phyloP scores from a whole-genome alignment of 2,329 filamentous ascomycete species.

The Exophiala dermatitidis region DNA sequence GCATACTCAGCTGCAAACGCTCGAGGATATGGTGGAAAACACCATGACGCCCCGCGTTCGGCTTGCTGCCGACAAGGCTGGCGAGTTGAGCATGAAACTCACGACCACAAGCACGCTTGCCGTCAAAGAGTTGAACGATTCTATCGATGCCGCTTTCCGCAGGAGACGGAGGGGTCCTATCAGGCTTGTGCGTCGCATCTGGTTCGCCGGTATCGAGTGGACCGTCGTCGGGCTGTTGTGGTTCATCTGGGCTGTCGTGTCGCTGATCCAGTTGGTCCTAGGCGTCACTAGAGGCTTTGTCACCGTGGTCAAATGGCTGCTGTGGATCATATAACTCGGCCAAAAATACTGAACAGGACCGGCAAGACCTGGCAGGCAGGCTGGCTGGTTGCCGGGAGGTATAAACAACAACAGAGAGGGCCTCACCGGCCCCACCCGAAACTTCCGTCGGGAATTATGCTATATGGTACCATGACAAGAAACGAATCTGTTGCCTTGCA shows the following conservation, averaged over 20 bases:
- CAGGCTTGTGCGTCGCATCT: slow-evolving; percentile 65
- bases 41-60: slow-evolving; percentile 55
- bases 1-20: slow-evolving; percentile 37
- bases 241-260: slow-evolving; percentile 87
- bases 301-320: slow-evolving; percentile 64
- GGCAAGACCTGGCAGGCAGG: too few species aligned
- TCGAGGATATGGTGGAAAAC: slow-evolving; percentile 43
- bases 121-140: slow-evolving; percentile 72
- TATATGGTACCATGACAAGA: too few species aligned
- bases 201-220: slow-evolving; percentile 84
- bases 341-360: too few species aligned
- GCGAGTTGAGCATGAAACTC: slow-evolving; percentile 68
- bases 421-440: too few species aligned
- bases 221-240: slow-evolving; percentile 81
- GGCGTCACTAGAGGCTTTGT: slow-evolving; percentile 56
- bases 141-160: slow-evolving; percentile 61
- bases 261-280: slow-evolving; percentile 60
- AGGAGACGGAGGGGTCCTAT: slow-evolving; percentile 61
- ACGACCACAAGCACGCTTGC: slow-evolving; percentile 69
- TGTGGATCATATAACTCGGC: slow-evolving; percentile 54
- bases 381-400: too few species aligned
- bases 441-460: too few species aligned
- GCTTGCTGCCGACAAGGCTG: slow-evolving; percentile 66
- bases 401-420: too few species aligned
- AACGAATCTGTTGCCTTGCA: too few species aligned